Conservation (phyloP, 2,329 filamentous ascomycete genomes). For the Hypoxylon rubiginosum region DNA sequence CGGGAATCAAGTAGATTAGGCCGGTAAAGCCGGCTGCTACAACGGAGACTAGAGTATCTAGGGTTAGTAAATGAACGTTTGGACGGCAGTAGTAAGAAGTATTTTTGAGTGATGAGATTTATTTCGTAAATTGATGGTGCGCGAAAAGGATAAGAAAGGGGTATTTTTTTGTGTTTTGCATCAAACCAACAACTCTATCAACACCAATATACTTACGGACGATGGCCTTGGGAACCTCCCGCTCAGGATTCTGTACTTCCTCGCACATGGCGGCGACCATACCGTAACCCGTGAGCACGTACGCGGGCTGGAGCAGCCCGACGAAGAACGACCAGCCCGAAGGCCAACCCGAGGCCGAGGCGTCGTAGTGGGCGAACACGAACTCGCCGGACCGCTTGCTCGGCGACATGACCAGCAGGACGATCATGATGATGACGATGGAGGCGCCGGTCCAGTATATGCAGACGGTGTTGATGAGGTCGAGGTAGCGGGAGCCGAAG, state of each 20-base stretch:
- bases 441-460: conserved; percentile 78
- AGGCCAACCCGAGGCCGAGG: conserved; percentile 74
- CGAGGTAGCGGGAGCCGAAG: conserved; percentile 70
- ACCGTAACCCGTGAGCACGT: conserved; percentile 74
- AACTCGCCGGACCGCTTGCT: conserved; percentile 70
- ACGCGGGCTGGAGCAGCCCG: conserved; percentile 74
- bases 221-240: conserved; percentile 79
- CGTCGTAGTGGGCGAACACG: conserved; percentile 78
- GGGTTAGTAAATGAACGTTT: conserved; percentile 5
- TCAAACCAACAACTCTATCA: too few species aligned
- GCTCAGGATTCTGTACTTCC: conserved; percentile 76
- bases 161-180: too few species aligned
- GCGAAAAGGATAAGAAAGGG: too few species aligned
- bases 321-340: conserved; percentile 80
- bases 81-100: not conserved
- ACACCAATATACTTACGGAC: conserved; percentile 61
- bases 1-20: conserved; percentile 76
- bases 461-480: conserved; percentile 79
- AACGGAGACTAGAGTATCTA: conserved; percentile 64
- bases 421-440: conserved; percentile 65
- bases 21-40: conserved; percentile 76
- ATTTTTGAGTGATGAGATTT: too few species aligned
- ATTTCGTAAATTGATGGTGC: too few species aligned
- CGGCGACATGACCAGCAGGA: conserved; percentile 72
- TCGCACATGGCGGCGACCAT: conserved; percentile 81